Conservation (phyloP, 805 yeast species). For the Pichia nanzhaoensis region DNA sequence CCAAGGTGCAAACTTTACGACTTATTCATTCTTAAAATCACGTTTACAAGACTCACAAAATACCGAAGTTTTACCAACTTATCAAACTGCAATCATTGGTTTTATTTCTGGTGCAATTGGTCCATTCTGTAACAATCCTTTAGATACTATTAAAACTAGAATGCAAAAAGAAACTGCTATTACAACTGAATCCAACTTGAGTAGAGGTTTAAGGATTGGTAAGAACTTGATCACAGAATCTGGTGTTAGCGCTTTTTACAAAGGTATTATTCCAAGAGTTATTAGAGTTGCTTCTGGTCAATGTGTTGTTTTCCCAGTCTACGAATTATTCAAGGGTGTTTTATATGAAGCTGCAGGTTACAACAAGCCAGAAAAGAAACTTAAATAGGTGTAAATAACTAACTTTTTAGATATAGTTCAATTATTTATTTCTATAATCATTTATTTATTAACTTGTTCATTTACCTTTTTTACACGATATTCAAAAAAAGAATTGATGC, state of each 20-base stretch:
- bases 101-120: conserved; percentile 94
- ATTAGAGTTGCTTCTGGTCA: conserved; percentile 99
- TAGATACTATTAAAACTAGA: conserved; percentile 95
- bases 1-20: conserved; percentile 98
- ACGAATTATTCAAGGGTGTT: conserved; percentile 73
- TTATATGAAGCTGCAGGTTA: conserved; percentile 38
- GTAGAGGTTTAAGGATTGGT: conserved; percentile 76
- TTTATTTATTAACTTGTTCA: no score
- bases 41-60: conserved; percentile 56
- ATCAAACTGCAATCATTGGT: conserved; percentile 92
- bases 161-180: conserved; percentile 83
- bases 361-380: conserved; percentile 17
- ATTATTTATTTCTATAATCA: neutral
- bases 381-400: conserved; percentile 12
- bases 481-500: no score
- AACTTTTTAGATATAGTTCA: neutral
- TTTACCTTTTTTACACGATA: no score
- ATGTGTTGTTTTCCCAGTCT: conserved; percentile 96
- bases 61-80: conserved; percentile 63
- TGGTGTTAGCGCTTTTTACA: conserved; percentile 83
- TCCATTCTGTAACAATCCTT: conserved; percentile 94
- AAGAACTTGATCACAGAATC: conserved; percentile 77
- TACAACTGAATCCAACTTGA: conserved; percentile 58
- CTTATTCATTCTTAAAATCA: conserved; percentile 78
- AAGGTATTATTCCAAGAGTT: conserved; percentile 97